Conservation (phyloP, 2,329 filamentous ascomycete genomes). For the Alternaria hordeiaustralica region DNA sequence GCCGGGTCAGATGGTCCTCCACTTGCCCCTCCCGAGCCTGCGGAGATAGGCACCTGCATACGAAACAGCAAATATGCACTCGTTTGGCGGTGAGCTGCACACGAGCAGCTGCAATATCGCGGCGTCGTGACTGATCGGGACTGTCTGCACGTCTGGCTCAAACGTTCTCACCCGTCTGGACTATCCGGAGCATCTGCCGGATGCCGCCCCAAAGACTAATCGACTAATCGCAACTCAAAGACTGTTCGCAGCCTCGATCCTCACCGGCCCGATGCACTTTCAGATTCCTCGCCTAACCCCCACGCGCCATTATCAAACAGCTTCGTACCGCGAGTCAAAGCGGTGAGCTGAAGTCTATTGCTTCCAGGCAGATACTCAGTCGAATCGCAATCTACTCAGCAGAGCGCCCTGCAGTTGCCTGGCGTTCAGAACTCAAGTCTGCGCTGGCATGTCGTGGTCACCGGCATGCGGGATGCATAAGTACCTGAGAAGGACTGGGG, state of each 20-base stretch:
- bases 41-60: slow-evolving; percentile 10
- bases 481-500: slow-evolving; percentile 39
- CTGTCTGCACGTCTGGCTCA: background rate
- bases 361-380: background rate
- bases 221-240: background rate
- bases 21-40: background rate
- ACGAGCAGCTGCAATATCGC: slow-evolving; percentile 16
- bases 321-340: slow-evolving; percentile 10
- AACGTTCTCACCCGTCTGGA: background rate
- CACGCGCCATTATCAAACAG: slow-evolving; percentile 48
- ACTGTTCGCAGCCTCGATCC: slow-evolving; percentile 15
- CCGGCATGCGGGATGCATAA: slow-evolving; percentile 29
- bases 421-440: background rate
- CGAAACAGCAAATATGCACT: slow-evolving; percentile 2
- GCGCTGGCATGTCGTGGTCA: slow-evolving; percentile 5
- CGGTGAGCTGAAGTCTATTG: slow-evolving; percentile 3
- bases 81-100: slow-evolving; percentile 22
- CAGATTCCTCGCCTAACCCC: slow-evolving; percentile 32
- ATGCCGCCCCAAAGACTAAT: background rate
- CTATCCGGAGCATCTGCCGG: slow-evolving; percentile 1
- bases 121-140: background rate
- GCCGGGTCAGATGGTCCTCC: slow-evolving; percentile 3
- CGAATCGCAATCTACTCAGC: background rate
- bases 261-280: slow-evolving; percentile 18
- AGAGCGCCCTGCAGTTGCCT: background rate